Conservation (phyloP, 108 stramenopile genomes). For the Conticribra weissflogii region DNA sequence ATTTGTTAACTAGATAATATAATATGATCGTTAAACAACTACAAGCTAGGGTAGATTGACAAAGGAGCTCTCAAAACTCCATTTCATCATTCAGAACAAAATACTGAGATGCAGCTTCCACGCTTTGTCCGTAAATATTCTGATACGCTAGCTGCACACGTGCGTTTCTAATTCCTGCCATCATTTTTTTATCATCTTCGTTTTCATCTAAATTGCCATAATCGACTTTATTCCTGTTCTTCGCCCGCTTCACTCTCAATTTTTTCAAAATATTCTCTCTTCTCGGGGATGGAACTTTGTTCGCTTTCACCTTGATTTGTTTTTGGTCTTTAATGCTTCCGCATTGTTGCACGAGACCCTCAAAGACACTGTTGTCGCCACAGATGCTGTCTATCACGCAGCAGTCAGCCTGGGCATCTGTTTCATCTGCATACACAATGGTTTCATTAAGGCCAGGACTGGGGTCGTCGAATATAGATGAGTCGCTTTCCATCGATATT, state of each 20-base stretch:
- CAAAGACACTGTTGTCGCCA: conserved; percentile 29
- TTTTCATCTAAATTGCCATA: conserved; percentile 41
- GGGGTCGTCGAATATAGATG: conserved; percentile 19
- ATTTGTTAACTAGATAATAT: too few species aligned
- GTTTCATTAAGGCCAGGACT: conserved; percentile 33
- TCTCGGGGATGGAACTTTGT: conserved; percentile 32
- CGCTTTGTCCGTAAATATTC: conserved; percentile 24
- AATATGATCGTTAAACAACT: too few species aligned
- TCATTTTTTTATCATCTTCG: conserved; percentile 21
- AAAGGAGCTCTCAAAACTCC: background rate
- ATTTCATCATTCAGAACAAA: background rate
- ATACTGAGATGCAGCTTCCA: conserved; percentile 21
- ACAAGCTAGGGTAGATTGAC: background rate
- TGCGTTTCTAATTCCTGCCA: conserved; percentile 39
- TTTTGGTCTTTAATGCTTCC: conserved; percentile 14
- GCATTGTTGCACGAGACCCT: conserved; percentile 32
- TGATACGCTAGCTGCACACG: conserved; percentile 27
- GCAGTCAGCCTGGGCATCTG: conserved; percentile 19
- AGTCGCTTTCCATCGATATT: conserved; percentile 7
- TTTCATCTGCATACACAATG: conserved; percentile 38
- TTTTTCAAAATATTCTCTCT: conserved; percentile 31
- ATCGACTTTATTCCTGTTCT: conserved; percentile 22
- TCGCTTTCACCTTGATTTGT: conserved; percentile 24
- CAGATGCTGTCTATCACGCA: conserved; percentile 26
- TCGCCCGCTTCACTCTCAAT: conserved; percentile 26